A percentile compares a stretch with the other conserved stretches of the same genome.
Evolutionary conservation across 2,329 filamentous ascomycete genomes (phyloP).

Genomic region (Xylaria sp.): DNA sequence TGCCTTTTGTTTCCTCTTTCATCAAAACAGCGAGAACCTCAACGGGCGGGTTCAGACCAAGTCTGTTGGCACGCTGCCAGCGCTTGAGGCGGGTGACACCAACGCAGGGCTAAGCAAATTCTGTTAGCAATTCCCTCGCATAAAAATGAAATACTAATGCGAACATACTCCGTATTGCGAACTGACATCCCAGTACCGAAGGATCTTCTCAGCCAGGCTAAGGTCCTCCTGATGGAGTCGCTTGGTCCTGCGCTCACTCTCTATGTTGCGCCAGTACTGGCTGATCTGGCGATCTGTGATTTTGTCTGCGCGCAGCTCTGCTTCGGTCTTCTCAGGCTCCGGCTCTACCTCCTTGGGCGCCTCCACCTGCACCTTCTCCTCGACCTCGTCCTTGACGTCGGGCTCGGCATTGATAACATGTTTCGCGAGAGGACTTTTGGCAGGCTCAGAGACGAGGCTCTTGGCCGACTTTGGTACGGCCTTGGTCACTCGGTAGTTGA

Average conservation of each 20-base stretch:
- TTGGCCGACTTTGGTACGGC: conserved; percentile 60
- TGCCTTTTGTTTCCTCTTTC: conserved; percentile 71
- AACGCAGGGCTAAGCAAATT: conserved; percentile 76
- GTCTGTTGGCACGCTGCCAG: conserved; percentile 84
- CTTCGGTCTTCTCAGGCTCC: conserved; percentile 57
- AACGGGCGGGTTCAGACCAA: conserved; percentile 88
- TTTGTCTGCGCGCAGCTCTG: conserved; percentile 68
- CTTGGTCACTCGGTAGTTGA: conserved; percentile 68
- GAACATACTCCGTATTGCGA: conserved; percentile 89
- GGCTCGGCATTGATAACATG: conserved; percentile 41
- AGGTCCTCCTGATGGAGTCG: conserved; percentile 82
- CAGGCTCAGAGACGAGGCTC: conserved; percentile 51
- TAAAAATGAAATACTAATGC: background rate
- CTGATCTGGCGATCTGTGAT: conserved; percentile 75
- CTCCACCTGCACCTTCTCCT: conserved; percentile 38
- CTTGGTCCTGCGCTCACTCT: conserved; percentile 72
- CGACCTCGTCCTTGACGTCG: conserved; percentile 34
- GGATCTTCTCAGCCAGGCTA: conserved; percentile 80
- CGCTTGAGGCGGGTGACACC: conserved; percentile 83
- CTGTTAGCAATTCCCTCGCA: background rate
- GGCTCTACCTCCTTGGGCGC: conserved; percentile 37
- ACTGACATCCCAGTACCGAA: conserved; percentile 92
- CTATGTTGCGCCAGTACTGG: conserved; percentile 80
- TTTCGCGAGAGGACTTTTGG: conserved; percentile 49
- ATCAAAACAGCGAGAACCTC: conserved; percentile 89